These are phyloP conservation scores for Diddensiella santjacobensis DNA, from an alignment of 805 yeast genomes.

Conservation along the genomic window DNA sequence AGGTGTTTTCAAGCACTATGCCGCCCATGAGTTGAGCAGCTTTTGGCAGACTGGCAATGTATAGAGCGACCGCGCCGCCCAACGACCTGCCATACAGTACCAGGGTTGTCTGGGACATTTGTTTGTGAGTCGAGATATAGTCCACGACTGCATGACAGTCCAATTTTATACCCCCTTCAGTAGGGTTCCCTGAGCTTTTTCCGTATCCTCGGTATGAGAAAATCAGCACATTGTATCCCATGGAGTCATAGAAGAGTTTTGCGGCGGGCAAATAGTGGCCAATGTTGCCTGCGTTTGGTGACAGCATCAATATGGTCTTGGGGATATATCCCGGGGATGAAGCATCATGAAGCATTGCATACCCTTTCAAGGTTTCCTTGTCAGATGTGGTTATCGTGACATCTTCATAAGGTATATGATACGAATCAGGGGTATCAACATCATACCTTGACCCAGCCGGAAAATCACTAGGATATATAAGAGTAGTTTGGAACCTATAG, in stretches of 20 bases:
- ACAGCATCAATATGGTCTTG: slow-evolving; percentile 71
- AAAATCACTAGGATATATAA: slow-evolving; percentile 81
- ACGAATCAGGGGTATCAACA: slow-evolving; percentile 75
- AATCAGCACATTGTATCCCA: slow-evolving; percentile 73
- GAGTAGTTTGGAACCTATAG: slow-evolving; percentile 45
- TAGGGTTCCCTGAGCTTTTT: slow-evolving; percentile 66
- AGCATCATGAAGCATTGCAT: slow-evolving; percentile 48
- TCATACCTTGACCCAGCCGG: slow-evolving; percentile 62
- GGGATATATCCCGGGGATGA: slow-evolving; percentile 39
- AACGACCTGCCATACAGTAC: slow-evolving; percentile 82
- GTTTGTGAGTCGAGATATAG: slow-evolving; percentile 51
- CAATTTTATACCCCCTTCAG: slow-evolving; percentile 71
- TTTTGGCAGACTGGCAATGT: slow-evolving; percentile 56
- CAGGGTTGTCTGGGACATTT: slow-evolving; percentile 49
- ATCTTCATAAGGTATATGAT: slow-evolving; percentile 62
- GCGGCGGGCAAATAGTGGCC: slow-evolving; percentile 87
- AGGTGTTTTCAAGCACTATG: slow-evolving; percentile 81
- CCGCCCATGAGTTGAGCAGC: slow-evolving; percentile 53
- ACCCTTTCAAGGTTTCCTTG: slow-evolving; percentile 64
- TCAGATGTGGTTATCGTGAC: slow-evolving; percentile 62
- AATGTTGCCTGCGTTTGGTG: slow-evolving; percentile 95
- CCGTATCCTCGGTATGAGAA: slow-evolving; percentile 94
- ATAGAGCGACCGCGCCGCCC: slow-evolving; percentile 93
- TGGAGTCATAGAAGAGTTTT: slow-evolving; percentile 54
- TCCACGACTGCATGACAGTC: slow-evolving; percentile 75